Base-by-base conservation (phyloP, 1,284 basidiomycete genomes). In the Entoloma clypeatum region DNA sequence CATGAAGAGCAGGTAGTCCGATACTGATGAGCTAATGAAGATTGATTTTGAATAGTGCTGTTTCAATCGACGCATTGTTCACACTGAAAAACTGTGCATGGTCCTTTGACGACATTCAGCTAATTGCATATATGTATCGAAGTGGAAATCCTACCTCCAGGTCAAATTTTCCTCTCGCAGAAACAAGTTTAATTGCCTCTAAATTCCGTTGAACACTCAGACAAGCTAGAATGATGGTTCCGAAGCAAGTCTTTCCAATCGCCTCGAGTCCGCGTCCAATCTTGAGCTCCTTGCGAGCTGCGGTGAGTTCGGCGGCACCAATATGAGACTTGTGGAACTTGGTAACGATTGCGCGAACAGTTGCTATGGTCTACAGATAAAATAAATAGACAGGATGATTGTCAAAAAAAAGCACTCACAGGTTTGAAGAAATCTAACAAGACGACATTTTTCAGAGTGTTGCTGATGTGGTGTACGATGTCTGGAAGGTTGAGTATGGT, bases 231-330 rank as follows among this genome's bases (percentile, higher is more conserved):
- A 58, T 49, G 4, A 60, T 41, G 4, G 52, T 57, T 11, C 48
- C 55, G 45, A 64, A 64, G 2, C 53, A 49, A 26, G 59, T 63
- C 39, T 60, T 60, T 19, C 59, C 56, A 29, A 60, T 52, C 11
- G 50, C 34, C 18, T 56, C 54, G 3, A 64, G 50, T 1, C 62
- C 61, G 5, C 52, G 53, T 1, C 24, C 33, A 37, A 58, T 52
- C 0, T 32, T 35, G 4, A 34, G 16, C 10, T 42, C 22, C 1
- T 36, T 26, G 4, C 48, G 40, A 1, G 45, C 47, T 5, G 30
- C 11, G 13, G 50, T 42, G 14, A 62, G 50, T 13, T 52, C 46
- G 1, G 41, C 30, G 7, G 33, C 51, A 1, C 46, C 56, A 18
- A 50, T 23, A 26, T 60, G 58, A 10, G 57, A 61, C 16, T 51